A percentile compares a stretch with the other conserved stretches of the same genome.
Evolutionary conservation across 306 rosid genomes (phyloP).

Genomic region (Cajanus cajan): DNA sequence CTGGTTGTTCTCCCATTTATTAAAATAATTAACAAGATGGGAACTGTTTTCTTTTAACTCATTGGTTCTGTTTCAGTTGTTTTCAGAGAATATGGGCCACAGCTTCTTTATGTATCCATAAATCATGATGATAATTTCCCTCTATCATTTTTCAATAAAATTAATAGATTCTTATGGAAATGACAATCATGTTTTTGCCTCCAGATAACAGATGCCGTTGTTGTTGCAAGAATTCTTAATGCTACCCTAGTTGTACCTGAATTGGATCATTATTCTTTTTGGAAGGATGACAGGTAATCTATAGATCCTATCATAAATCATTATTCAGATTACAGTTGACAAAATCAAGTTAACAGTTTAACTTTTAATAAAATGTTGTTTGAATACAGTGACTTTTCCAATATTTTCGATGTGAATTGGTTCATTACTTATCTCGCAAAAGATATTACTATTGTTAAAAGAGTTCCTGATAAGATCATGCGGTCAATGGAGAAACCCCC

Average conservation of each 20-base stretch:
- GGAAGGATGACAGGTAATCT: slow-evolving; percentile 91
- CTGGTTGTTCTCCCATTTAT: background rate
- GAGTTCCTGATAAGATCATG: slow-evolving; percentile 93
- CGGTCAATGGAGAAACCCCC: slow-evolving; percentile 98
- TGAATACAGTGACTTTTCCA: slow-evolving; percentile 71
- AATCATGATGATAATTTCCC: background rate
- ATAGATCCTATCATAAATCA: slow-evolving; percentile 2
- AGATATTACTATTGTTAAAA: slow-evolving; percentile 79
- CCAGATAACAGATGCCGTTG: slow-evolving; percentile 98
- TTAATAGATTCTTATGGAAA: slow-evolving; percentile 22
- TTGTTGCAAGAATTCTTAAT: slow-evolving; percentile 92
- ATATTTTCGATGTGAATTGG: slow-evolving; percentile 85
- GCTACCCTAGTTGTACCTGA: slow-evolving; percentile 96
- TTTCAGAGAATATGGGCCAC: slow-evolving; percentile 3
- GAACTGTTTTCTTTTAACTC: background rate
- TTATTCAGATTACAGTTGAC: slow-evolving; percentile 1
- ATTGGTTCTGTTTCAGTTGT: background rate
- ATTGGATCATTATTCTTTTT: slow-evolving; percentile 89
- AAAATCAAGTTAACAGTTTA: slow-evolving; percentile 16
- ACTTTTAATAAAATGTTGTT: slow-evolving; percentile 9
- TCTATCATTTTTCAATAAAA: background rate
- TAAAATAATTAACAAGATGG: background rate
- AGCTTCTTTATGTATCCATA: background rate
- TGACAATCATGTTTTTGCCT: slow-evolving; percentile 32
- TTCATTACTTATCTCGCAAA: slow-evolving; percentile 84